phyloP scores from a whole-genome alignment of 371 early-diverging fungal species.

The Mucor irregularis region DNA sequence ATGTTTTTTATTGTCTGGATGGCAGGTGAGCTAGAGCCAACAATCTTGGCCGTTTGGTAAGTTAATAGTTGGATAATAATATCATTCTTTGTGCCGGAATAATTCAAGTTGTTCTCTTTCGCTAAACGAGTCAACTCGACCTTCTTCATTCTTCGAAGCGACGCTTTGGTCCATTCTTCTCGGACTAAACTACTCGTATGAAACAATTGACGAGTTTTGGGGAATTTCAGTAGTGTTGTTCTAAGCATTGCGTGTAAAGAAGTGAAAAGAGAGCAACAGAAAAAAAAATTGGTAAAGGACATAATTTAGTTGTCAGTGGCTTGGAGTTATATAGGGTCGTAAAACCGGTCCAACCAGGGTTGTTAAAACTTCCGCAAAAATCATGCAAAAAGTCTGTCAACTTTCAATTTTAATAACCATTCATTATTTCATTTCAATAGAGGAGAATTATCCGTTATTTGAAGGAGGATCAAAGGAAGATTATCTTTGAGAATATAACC shows the following conservation, averaged over 20 bases:
- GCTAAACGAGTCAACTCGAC: slow-evolving; percentile 17
- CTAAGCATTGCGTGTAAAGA: neutral
- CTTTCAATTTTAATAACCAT: no score
- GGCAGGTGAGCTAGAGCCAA: slow-evolving; percentile 3
- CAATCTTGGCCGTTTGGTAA: slow-evolving; percentile 17
- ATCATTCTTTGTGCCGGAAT: slow-evolving; percentile 29
- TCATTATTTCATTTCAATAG: neutral
- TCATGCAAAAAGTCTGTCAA: slow-evolving; percentile 2
- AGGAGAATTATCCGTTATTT: no score
- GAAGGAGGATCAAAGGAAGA: no score
- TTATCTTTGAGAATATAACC: no score
- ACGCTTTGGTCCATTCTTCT: slow-evolving; percentile 24
- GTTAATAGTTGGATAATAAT: slow-evolving; percentile 17
- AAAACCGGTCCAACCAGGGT: neutral
- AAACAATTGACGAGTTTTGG: slow-evolving; percentile 5
- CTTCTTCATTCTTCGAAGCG: slow-evolving; percentile 26
- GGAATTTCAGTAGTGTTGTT: neutral
- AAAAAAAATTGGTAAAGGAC: neutral
- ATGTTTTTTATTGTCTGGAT: neutral
- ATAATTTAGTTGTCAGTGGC: no score
- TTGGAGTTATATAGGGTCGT: neutral
- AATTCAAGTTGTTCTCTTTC: slow-evolving; percentile 13
- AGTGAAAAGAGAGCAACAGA: neutral
- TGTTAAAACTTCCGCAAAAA: neutral
- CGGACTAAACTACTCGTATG: neutral